These are phyloP conservation scores for Apiotrichum mycotoxinovorans DNA, from an alignment of 1,284 basidiomycete genomes.

Conservation along the genomic window DNA sequence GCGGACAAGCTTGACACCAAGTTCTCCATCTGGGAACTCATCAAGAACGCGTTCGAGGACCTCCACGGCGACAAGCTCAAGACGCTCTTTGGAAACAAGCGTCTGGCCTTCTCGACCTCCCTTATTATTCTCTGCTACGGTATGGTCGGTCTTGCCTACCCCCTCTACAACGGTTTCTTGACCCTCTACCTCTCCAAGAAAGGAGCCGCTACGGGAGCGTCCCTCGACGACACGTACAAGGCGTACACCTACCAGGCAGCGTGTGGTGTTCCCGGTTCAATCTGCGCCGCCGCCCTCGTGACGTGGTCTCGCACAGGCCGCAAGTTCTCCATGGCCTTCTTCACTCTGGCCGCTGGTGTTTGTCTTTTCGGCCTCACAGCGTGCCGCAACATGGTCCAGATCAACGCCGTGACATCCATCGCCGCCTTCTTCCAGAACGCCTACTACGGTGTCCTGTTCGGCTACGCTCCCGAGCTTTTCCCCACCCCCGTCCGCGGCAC, in stretches of 20 bases:
- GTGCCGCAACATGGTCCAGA: slow-evolving; percentile 52
- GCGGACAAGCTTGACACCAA: slow-evolving; percentile 21
- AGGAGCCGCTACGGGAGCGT: slow-evolving; percentile 18
- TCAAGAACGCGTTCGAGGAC: slow-evolving; percentile 52
- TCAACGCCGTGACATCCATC: slow-evolving; percentile 59
- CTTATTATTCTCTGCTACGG: slow-evolving; percentile 59
- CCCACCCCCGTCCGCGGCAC: slow-evolving; percentile 63
- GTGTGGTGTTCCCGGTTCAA: slow-evolving; percentile 59
- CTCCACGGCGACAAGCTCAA: slow-evolving; percentile 55
- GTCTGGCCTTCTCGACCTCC: slow-evolving; percentile 56
- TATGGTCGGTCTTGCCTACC: slow-evolving; percentile 60
- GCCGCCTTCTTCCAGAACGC: slow-evolving; percentile 55
- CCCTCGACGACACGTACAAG: slow-evolving; percentile 51
- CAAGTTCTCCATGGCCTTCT: slow-evolving; percentile 56
- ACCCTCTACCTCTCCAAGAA: slow-evolving; percentile 55
- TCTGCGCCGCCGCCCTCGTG: slow-evolving; percentile 58
- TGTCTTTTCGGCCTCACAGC: slow-evolving; percentile 64
- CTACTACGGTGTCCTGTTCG: slow-evolving; percentile 58
- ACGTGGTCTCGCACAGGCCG: slow-evolving; percentile 56
- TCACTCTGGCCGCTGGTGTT: slow-evolving; percentile 56
- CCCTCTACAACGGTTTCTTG: slow-evolving; percentile 53
- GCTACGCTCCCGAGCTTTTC: slow-evolving; percentile 64
- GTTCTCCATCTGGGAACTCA: slow-evolving; percentile 35
- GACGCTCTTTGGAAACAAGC: slow-evolving; percentile 56
- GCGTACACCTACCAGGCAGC: slow-evolving; percentile 54